These are phyloP conservation scores for Plasmopara muralis DNA, from an alignment of 352 stramenopile genomes.

Conservation along the genomic window DNA sequence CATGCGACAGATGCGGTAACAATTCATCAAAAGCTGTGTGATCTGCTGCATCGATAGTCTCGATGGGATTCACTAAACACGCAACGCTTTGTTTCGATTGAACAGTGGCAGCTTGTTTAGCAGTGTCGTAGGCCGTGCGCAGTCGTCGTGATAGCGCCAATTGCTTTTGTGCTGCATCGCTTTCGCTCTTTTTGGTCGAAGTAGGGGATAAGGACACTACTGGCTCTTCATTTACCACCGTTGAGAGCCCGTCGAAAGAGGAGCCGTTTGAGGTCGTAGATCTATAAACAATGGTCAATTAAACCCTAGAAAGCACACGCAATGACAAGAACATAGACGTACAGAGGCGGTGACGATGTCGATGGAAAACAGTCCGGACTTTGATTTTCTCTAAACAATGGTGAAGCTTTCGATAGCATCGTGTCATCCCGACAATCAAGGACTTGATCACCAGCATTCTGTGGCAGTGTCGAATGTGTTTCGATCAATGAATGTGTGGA, in stretches of 20 bases:
- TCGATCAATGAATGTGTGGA: constrained; percentile 1
- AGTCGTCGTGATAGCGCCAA: constrained; percentile 34
- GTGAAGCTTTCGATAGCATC: constrained; percentile 1
- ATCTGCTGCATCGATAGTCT: constrained; percentile 11
- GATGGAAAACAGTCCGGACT: constrained; percentile 2
- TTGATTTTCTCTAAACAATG: background rate
- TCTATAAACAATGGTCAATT: constrained; percentile 9
- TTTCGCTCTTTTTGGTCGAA: constrained; percentile 15
- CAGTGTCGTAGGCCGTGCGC: constrained; percentile 43
- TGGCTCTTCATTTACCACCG: background rate
- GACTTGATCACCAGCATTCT: constrained; percentile 3
- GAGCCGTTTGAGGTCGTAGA: constrained; percentile 31
- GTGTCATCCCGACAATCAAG: constrained; percentile 9
- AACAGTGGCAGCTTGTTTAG: constrained; percentile 29
- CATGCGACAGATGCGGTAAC: constrained; percentile 19
- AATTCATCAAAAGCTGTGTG: constrained; percentile 31
- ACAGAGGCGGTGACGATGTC: constrained; percentile 9
- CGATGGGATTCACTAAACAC: constrained; percentile 1
- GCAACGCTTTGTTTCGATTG: constrained; percentile 1
- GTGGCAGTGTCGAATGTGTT: background rate
- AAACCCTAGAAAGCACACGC: background rate
- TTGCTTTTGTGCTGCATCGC: constrained; percentile 17
- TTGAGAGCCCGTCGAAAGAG: constrained; percentile 3
- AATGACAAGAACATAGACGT: constrained; percentile 3
- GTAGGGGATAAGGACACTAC: constrained; percentile 10